Evolutionary conservation across 1,284 basidiomycete species (phyloP), one percentile per base, ranked within the genome.

Genomic region (Leccinum insigne): DNA sequence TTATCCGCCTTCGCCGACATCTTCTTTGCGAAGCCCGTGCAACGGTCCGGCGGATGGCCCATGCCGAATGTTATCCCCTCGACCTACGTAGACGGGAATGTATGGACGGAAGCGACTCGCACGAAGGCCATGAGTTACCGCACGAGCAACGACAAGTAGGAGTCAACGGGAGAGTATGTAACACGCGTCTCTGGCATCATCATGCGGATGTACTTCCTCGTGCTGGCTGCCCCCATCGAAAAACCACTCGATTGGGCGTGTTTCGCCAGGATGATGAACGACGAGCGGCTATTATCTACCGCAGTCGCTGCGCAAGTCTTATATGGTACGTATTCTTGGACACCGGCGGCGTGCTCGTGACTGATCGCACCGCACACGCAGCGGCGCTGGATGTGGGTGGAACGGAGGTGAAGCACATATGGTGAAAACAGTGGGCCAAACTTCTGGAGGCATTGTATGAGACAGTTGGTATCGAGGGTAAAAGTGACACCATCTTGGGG

Each of bases 151-250:
- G 60, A 58, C 10, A 75, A 74, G 42, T 67, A 67, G 60, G 85
- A 96, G 77, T 80, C 83, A 0, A 74, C 79, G 16, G 79, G 85
- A 16, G 91, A 94, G 62, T 93, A 94, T 76, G 83, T 85, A 23
- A 82, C 83, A 57, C 87, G 97, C n/a, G 85, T 98, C 70, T 80
- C 87, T 32, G 95, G 95, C 32, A 35, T 35, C 6, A 86, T 96
- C 58, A 84, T 95, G 82, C 87, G 95, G 10, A 86, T 99, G 23
- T 99, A 98, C 81, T 94, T 95, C 76, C 85, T 90, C 8, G 86
- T 98, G 64, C 77, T 96, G 49, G 84, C 80, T 66, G 79, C 81
- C 26, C 80, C 81, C 21, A 71, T 78, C 23, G 71, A 77, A 61
- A 73, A 75, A 63, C 82, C 85, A n/a, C 70, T 74, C 82, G 78